phyloP scores from a whole-genome alignment of 75 land plant genomes.

The Picea glauca region DNA sequence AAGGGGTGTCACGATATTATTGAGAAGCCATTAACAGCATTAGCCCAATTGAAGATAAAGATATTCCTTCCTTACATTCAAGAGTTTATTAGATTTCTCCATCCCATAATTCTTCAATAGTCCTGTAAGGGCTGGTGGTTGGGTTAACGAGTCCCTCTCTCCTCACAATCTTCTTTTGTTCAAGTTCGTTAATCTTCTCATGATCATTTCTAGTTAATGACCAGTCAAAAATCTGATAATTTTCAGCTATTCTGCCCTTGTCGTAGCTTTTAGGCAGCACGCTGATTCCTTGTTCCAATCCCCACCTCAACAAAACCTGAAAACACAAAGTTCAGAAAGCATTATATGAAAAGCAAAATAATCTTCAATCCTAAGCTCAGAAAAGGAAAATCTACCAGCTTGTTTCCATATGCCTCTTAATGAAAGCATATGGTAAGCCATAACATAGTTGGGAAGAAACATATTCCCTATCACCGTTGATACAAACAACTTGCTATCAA shows the following conservation, averaged over 20 bases:
- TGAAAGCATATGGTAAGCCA: too few relatives aligned
- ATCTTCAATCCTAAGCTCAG: too few relatives aligned
- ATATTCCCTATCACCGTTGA: neutral
- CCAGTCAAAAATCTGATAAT: conserved; percentile 37
- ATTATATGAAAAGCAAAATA: neutral
- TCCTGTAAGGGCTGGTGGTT: conserved; percentile 34
- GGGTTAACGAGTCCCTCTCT: conserved; percentile 11
- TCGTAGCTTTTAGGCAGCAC: conserved; percentile 49
- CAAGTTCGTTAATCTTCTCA: conserved; percentile 20
- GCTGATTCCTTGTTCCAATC: conserved; percentile 37
- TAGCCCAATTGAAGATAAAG: neutral
- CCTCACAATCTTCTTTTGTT: conserved; percentile 14
- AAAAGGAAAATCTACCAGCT: too few relatives aligned
- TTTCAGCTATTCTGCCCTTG: conserved; percentile 36
- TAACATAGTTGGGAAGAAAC: neutral
- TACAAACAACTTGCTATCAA: neutral
- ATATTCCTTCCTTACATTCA: neutral
- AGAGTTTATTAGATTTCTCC: conserved; percentile 27
- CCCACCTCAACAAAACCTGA: conserved; percentile 53
- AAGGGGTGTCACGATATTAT: too few relatives aligned
- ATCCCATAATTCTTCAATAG: conserved; percentile 60
- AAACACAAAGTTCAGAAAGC: neutral
- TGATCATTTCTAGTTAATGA: conserved; percentile 31
- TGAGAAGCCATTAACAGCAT: too few relatives aligned
- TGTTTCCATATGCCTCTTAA: too few relatives aligned